Evolutionary conservation across 805 yeast species (phyloP).

Genomic region (Saccharomycopsis fodiens): DNA sequence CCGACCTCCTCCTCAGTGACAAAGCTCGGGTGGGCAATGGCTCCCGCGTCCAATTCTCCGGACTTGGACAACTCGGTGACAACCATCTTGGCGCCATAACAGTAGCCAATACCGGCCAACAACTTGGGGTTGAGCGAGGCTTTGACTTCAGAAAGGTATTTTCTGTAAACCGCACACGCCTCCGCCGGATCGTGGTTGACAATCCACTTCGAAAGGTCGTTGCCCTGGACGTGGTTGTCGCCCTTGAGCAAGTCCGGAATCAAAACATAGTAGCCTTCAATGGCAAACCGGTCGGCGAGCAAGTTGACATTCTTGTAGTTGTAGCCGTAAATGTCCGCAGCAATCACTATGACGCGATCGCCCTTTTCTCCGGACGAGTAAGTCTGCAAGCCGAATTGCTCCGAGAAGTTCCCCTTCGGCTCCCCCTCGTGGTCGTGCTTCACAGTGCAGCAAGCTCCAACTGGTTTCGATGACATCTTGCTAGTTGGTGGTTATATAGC

Average conservation of each 20-base stretch:
- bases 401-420: constrained; percentile 4
- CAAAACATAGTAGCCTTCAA: constrained; percentile 53
- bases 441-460: constrained; percentile 8
- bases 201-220: constrained; percentile 38
- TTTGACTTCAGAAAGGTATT: constrained; percentile 39
- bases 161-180: constrained; percentile 41
- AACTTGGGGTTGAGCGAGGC: constrained; percentile 33
- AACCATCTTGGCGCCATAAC: constrained; percentile 75
- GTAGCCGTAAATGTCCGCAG: constrained; percentile 68
- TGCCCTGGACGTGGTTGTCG: constrained; percentile 37
- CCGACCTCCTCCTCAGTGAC: constrained; percentile 58
- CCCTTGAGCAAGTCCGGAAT: constrained; percentile 70
- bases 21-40: constrained; percentile 80
- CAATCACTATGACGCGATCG: constrained; percentile 45
- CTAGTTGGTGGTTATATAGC: too few species aligned
- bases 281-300: constrained; percentile 60
- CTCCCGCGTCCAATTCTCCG: constrained; percentile 49
- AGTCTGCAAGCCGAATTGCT: constrained; percentile 11
- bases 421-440: constrained; percentile 14
- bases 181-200: constrained; percentile 41
- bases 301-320: constrained; percentile 48
- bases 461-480: constrained; percentile 4
- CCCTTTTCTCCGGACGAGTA: constrained; percentile 35
- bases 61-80: constrained; percentile 29
- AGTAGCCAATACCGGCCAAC: constrained; percentile 61